Conservation (phyloP, 495 filamentous ascomycete genomes). For the Podospora australis region DNA sequence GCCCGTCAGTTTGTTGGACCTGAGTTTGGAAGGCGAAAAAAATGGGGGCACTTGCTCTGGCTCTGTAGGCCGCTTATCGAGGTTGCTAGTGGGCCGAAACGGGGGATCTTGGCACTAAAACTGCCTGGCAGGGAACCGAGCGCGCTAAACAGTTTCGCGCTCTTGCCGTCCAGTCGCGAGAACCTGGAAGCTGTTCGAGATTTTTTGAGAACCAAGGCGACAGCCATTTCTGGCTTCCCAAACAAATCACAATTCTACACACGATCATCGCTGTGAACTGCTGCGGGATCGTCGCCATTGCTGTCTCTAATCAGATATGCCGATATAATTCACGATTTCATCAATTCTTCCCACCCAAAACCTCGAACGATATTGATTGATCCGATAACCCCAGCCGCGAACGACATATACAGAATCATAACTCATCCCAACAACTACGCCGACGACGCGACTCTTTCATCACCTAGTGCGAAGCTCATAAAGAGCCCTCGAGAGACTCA, state of each 20-base stretch:
- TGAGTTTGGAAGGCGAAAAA: too few relatives aligned
- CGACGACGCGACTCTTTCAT: slow-evolving; percentile 2
- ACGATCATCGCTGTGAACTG: slow-evolving; percentile 15
- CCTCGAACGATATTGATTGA: neutral
- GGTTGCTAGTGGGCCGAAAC: neutral
- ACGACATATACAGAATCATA: too few relatives aligned
- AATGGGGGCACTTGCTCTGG: too few relatives aligned
- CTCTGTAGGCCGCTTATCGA: neutral
- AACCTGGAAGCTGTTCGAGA: slow-evolving; percentile 10
- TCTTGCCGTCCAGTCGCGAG: slow-evolving; percentile 15
- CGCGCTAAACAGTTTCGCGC: slow-evolving; percentile 21
- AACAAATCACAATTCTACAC: slow-evolving; percentile 7
- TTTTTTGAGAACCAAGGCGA: slow-evolving; percentile 21
- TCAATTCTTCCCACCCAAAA: neutral
- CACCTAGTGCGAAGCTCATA: slow-evolving; percentile 11
- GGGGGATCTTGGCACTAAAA: neutral
- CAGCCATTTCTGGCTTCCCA: slow-evolving; percentile 24
- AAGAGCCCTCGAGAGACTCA: neutral
- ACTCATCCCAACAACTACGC: too few relatives aligned
- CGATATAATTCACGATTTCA: neutral
- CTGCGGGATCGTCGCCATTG: slow-evolving; percentile 8
- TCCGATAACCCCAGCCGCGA: neutral
- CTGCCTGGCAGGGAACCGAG: slow-evolving; percentile 1
- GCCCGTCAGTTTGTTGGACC: too few relatives aligned
- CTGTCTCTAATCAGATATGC: neutral